A percentile compares a stretch with the other conserved stretches of the same genome.
These are phyloP conservation scores for Talinum fruticosum DNA, from an alignment of 148 eudicot species.

Conservation along the genomic window DNA sequence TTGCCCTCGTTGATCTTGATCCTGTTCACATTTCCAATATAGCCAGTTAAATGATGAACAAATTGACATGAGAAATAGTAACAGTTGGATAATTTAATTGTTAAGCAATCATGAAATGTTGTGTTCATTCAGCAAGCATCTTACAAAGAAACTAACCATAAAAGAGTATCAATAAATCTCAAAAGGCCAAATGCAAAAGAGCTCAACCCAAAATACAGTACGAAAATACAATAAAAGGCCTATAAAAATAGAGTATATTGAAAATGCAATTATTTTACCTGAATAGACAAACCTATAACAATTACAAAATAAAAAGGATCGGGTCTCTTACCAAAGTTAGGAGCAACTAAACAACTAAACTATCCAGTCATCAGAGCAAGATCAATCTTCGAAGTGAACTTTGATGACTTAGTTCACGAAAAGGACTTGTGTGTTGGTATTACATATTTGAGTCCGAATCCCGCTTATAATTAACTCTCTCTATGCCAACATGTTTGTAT, in stretches of 20 bases:
- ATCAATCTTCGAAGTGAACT: not conserved
- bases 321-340: not conserved
- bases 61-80: not conserved
- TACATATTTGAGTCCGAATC: too few relatives aligned
- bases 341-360: not conserved
- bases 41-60: not conserved
- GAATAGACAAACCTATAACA: not conserved
- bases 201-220: not conserved
- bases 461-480: too few relatives aligned
- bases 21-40: conserved; percentile 35
- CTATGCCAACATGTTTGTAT: too few relatives aligned
- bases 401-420: too few relatives aligned
- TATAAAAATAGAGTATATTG: not conserved
- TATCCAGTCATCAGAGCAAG: not conserved
- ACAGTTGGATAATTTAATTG: too few relatives aligned
- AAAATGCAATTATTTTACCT: not conserved
- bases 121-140: too few relatives aligned
- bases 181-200: not conserved
- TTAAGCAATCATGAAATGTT: too few relatives aligned
- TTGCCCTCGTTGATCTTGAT: conserved; percentile 80
- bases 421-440: too few relatives aligned
- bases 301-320: not conserved
- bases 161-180: not conserved
- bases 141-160: too few relatives aligned
- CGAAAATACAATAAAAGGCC: not conserved